phyloP scores from a whole-genome alignment of 441 rosid species.

The Codiaeum variegatum region DNA sequence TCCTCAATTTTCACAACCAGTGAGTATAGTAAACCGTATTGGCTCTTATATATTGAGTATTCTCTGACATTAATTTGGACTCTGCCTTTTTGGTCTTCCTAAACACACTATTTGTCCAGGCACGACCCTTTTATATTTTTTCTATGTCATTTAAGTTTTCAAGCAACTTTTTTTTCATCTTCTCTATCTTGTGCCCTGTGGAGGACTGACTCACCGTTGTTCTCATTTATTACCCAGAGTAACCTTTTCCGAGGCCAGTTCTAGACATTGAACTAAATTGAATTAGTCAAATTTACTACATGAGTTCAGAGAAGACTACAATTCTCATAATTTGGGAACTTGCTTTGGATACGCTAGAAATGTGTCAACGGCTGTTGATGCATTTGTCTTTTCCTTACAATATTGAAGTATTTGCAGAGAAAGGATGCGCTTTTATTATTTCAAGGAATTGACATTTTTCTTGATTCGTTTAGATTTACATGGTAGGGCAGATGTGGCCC shows the following conservation, averaged over 20 bases:
- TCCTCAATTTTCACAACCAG: conserved; percentile 52
- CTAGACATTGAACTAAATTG: background rate
- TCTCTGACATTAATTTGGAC: background rate
- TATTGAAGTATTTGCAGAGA: background rate
- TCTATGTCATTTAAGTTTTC: background rate
- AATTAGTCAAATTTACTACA: background rate
- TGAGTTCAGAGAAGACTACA: background rate
- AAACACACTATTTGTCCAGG: background rate
- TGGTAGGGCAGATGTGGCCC: background rate
- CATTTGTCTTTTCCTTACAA: background rate
- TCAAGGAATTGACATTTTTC: background rate
- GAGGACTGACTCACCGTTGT: background rate
- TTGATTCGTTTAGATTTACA: background rate
- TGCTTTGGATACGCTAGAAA: background rate
- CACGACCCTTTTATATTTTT: background rate
- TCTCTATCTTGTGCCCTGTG: background rate
- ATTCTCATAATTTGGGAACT: background rate
- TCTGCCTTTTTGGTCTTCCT: background rate
- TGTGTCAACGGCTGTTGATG: conserved; percentile 1
- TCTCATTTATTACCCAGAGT: background rate
- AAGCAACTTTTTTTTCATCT: background rate
- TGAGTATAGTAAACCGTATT: conserved; percentile 33
- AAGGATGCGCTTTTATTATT: background rate
- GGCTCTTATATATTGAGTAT: background rate
- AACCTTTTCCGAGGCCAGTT: background rate